phyloP scores from a whole-genome alignment of 1,284 basidiomycete species.

The Athelia sp. region DNA sequence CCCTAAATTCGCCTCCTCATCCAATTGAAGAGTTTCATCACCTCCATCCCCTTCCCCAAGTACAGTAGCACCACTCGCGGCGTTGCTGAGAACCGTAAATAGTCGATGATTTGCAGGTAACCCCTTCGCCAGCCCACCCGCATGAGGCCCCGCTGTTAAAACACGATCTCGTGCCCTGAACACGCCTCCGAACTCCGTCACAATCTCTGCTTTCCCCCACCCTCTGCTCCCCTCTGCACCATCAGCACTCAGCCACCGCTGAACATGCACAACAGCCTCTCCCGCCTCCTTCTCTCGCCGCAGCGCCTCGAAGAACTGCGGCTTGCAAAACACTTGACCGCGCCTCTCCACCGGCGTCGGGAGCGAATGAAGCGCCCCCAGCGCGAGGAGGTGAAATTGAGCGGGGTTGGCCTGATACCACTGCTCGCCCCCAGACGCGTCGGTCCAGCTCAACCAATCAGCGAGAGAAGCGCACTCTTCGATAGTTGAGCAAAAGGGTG shows the following conservation, averaged over 20 bases:
- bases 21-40: constrained; percentile 18
- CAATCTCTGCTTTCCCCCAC: constrained; percentile 51
- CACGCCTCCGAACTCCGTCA: constrained; percentile 57
- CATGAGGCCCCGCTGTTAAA: no score
- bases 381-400: constrained; percentile 75
- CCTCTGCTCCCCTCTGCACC: constrained; percentile 24
- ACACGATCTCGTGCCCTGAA: constrained; percentile 39
- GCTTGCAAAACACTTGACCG: constrained; percentile 77
- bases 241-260: constrained; percentile 44
- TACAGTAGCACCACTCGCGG: constrained; percentile 20
- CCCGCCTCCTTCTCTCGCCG: constrained; percentile 50
- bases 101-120: constrained; percentile 41
- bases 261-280: constrained; percentile 51
- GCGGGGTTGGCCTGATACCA: constrained; percentile 81
- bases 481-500: constrained; percentile 75
- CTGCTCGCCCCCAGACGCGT: constrained; percentile 75
- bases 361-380: constrained; percentile 78
- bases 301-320: constrained; percentile 62
- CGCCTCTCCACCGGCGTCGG: constrained; percentile 80
- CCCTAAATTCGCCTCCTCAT: constrained; percentile 19
- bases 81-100: constrained; percentile 37
- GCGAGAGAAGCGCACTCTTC: constrained; percentile 71
- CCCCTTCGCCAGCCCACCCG: no score
- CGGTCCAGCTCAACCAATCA: constrained; percentile 81
- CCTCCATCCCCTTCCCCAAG: constrained; percentile 33